A percentile compares a stretch with the other conserved stretches of the same genome.
Conservation (phyloP, 768 basidiomycete species). For the Suillus americanus region DNA sequence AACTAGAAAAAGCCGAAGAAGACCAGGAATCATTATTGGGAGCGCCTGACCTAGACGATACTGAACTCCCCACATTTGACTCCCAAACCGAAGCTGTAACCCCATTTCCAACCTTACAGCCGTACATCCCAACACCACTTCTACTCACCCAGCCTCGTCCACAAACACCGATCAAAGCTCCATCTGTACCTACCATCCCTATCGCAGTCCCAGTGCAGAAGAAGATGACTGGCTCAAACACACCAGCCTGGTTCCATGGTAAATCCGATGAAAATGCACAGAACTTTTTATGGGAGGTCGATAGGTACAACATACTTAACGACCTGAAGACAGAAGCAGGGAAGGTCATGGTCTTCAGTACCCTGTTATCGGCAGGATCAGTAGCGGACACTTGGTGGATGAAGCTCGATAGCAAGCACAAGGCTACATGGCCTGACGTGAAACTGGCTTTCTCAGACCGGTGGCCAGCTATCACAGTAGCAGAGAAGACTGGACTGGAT, state of each 20-base stretch:
- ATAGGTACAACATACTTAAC: no score
- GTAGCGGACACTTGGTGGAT: background rate
- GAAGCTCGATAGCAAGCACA: accelerated
- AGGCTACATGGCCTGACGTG: background rate
- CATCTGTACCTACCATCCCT: no score
- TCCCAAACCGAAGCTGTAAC: accelerated
- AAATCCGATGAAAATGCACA: no score
- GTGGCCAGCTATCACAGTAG: background rate
- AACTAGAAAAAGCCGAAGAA: background rate
- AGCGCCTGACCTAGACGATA: background rate
- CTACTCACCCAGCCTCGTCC: background rate
- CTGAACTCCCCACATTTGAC: background rate
- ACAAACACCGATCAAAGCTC: background rate
- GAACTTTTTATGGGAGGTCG: no score
- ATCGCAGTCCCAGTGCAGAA: no score
- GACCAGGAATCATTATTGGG: background rate
- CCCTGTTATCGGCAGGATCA: background rate
- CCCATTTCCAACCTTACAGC: accelerated
- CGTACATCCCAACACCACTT: accelerated
- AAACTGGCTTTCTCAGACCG: background rate
- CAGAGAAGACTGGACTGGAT: background rate
- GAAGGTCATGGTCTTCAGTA: background rate
- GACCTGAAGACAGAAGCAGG: no score
- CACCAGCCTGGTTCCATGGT: no score
- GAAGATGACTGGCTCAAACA: no score